Evolutionary conservation across 2,329 filamentous ascomycete species (phyloP), one percentile per base, ranked within the genome.

Genomic region (Pseudogymnoascus sp.): DNA sequence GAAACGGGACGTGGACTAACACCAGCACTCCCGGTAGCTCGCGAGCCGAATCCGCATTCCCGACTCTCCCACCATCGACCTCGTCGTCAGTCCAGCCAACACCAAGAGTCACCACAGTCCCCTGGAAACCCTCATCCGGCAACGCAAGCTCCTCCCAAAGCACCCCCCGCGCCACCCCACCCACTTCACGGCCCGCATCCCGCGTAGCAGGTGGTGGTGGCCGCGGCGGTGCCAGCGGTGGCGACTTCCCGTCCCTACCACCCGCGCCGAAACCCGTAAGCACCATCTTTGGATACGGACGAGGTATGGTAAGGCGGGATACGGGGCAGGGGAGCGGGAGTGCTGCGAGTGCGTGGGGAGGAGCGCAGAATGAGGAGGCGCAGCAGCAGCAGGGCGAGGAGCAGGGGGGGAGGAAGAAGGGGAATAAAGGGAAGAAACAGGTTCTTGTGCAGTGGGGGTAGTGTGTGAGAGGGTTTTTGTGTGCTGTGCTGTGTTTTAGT

Each of bases 191-290:
- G 1, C 50, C 33, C 0, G 30, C 41, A 4, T 37, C 50, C 22
- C 41, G 59, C 43, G 36, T 39, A 7, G 36, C 57, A 6, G 57
- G 57, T 38, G 57, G 57, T 3, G 57, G 57, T 38, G 57, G 57
- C 2, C 33, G 57, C 16, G 57, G 57, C 4, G 57, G 57, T 1
- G 41, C 30, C 25, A 71, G 69, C 7, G 68, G 71, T 8, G 87
- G 92, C 64, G 85, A 86, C 0, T 97, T 97, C 74, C 93, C 92
- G 0, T 87, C 91, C 1, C 80, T 97, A 1, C 92, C 92, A 0
- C 80, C 86, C 0, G 92, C 91, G 1, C 82, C 89, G 0, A 97
- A 86, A 69, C 82, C 83, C 2, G 77, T 78, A 41, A 85, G 82
- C 1, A 84, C 82, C 0, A 84, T 86, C 47, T 85, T 86, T 60